Evolutionary conservation across 106 monocot species (phyloP).

Genomic region (Phalaenopsis equestris): DNA sequence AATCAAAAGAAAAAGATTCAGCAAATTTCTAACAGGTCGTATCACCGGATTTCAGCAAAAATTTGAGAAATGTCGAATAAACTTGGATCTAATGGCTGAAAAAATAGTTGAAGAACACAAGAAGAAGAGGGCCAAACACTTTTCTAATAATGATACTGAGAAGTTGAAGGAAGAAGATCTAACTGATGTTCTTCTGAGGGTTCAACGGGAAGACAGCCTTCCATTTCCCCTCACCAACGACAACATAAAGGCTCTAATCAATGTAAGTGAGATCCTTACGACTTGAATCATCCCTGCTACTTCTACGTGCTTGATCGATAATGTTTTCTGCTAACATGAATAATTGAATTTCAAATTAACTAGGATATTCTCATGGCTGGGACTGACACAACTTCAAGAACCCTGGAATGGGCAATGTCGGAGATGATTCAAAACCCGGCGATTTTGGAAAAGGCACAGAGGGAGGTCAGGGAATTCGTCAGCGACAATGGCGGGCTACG

Average conservation of each 20-base stretch:
- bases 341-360: too few species aligned
- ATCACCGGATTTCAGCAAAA: neutral
- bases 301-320: too few species aligned
- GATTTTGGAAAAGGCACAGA: conserved; percentile 9
- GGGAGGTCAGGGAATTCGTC: neutral
- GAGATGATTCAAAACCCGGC: conserved; percentile 11
- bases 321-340: too few species aligned
- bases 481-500: neutral
- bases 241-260: conserved; percentile 11
- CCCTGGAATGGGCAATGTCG: conserved; percentile 12
- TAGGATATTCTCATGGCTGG: conserved; percentile 14
- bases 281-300: too few species aligned
- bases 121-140: too few species aligned
- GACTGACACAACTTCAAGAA: neutral
- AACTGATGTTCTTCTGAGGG: conserved; percentile 6
- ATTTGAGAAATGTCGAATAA: neutral
- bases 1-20: too few species aligned
- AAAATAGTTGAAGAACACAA: conserved; percentile 2
- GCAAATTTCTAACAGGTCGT: neutral
- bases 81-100: conserved; percentile 3
- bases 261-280: neutral
- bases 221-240: conserved; percentile 1
- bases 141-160: too few species aligned
- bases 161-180: conserved; percentile 1
- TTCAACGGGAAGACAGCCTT: neutral